phyloP scores from a whole-genome alignment of 148 eudicot species.

The Rhododendron henanense region DNA sequence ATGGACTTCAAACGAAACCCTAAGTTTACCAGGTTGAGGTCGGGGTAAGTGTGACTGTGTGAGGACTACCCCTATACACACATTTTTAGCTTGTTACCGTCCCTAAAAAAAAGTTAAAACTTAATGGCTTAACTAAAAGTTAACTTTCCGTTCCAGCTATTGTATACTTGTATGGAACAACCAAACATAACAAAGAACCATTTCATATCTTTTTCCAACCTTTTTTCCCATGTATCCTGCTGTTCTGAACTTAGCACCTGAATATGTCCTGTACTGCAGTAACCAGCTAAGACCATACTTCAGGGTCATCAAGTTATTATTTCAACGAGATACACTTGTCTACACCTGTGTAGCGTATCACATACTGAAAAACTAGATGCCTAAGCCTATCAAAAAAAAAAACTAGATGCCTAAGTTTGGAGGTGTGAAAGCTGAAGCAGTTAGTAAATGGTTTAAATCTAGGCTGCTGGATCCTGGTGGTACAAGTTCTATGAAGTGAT shows the following conservation, averaged over 20 bases:
- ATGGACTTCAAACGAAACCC: neutral
- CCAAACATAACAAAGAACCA: neutral
- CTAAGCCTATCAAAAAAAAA: neutral
- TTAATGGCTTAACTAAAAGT: neutral
- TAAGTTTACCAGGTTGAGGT: neutral
- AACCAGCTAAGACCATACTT: neutral
- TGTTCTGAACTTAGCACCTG: neutral
- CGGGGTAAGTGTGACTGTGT: neutral
- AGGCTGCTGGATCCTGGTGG: neutral
- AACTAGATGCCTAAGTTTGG: neutral
- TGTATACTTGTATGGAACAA: neutral
- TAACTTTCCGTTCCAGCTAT: neutral
- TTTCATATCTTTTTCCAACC: neutral
- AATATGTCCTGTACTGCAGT: neutral
- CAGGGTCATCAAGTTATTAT: neutral
- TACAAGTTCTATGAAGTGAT: neutral
- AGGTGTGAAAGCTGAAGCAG: neutral
- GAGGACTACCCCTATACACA: neutral
- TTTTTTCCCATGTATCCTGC: neutral
- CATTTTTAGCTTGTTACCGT: neutral
- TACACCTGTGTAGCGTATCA: neutral
- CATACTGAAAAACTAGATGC: neutral
- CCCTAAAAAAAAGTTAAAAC: neutral
- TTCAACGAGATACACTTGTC: neutral
- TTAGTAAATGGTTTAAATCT: neutral